phyloP scores from a whole-genome alignment of 257 asterid genomes.

The Solanum etuberosum region DNA sequence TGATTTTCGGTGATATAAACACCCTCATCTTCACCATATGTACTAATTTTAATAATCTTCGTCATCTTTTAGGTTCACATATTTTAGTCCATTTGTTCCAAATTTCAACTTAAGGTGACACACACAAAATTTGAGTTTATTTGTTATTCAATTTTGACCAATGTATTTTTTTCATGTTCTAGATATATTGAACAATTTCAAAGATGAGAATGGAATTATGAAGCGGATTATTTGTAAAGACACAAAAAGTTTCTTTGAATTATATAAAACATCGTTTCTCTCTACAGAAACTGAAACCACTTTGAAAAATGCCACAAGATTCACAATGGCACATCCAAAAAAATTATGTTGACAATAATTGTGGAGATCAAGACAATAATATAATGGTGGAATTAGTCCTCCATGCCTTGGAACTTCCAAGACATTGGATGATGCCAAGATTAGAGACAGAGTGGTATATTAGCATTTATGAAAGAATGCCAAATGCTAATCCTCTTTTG shows the following conservation, averaged over 20 bases:
- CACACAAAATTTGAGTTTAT: too few relatives aligned
- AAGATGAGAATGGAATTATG: not conserved
- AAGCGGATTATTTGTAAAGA: slow-evolving; percentile 12
- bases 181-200: slow-evolving; percentile 26
- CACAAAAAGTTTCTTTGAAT: slow-evolving; percentile 13
- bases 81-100: too few relatives aligned
- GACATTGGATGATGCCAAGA: slow-evolving; percentile 21
- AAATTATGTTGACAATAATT: not conserved
- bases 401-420: slow-evolving; percentile 27
- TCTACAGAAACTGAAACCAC: slow-evolving; percentile 12
- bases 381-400: not conserved
- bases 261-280: slow-evolving; percentile 40
- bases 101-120: too few relatives aligned
- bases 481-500: slow-evolving; percentile 5
- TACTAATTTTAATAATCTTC: too few relatives aligned
- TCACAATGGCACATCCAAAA: not conserved
- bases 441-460: slow-evolving; percentile 25
- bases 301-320: slow-evolving; percentile 21
- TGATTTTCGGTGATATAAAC: too few relatives aligned
- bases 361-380: not conserved
- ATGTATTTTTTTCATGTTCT: too few relatives aligned
- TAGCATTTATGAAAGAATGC: slow-evolving; percentile 3
- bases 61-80: too few relatives aligned
- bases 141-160: too few relatives aligned
- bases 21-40: too few relatives aligned